A percentile compares a stretch with the other conserved stretches of the same genome.
These are phyloP conservation scores for Pythium periplocum DNA, from an alignment of 352 stramenopile species.

Conservation along the genomic window DNA sequence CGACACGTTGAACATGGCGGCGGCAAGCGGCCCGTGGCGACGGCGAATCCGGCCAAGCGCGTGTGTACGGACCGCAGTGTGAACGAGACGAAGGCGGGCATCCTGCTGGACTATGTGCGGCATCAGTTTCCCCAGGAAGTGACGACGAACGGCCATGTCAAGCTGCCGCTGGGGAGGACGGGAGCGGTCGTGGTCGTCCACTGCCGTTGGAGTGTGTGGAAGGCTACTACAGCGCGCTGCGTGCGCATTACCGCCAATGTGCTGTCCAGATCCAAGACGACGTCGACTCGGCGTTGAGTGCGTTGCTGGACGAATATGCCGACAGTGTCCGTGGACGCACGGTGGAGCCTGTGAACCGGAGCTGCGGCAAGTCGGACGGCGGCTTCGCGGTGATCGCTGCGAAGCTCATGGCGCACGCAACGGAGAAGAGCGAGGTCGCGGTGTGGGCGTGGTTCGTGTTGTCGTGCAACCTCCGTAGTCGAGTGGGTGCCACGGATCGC, in stretches of 20 bases:
- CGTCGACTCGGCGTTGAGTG: slow-evolving; percentile 2
- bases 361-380: slow-evolving; percentile 5
- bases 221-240: slow-evolving; percentile 7
- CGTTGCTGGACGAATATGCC: slow-evolving; percentile 5
- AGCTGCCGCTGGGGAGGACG: no score
- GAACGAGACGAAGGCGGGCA: no score
- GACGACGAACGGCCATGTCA: no score
- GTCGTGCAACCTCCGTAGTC: slow-evolving; percentile 15
- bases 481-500: slow-evolving; percentile 6
- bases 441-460: slow-evolving; percentile 11
- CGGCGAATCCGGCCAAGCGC: no score
- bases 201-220: slow-evolving; percentile 6
- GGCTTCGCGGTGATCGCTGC: neutral
- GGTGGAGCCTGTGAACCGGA: slow-evolving; percentile 4
- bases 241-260: slow-evolving; percentile 1
- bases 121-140: no score
- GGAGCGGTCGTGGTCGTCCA: neutral
- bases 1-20: no score
- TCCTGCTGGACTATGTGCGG: no score
- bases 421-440: slow-evolving; percentile 1
- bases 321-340: slow-evolving; percentile 7
- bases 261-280: neutral
- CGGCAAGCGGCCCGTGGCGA: no score
- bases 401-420: slow-evolving; percentile 6
- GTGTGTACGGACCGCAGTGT: no score